Base-by-base conservation (phyloP, 2,329 filamentous ascomycete genomes). In the Fusarium sp. region DNA sequence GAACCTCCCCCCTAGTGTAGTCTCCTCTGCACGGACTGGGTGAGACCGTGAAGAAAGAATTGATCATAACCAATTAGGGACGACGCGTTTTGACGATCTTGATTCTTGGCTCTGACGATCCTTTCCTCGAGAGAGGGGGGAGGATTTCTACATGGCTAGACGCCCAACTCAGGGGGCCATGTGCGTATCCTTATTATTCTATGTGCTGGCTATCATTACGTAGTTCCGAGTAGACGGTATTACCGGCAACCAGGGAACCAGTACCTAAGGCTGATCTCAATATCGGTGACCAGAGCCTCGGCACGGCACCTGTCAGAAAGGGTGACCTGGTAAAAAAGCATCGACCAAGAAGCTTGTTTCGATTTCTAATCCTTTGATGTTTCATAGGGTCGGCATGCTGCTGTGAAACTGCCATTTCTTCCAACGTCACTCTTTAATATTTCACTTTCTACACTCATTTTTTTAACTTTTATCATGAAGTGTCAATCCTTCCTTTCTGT, bases 391-490 rank as follows among this genome's bases (percentile, higher is more conserved):
- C 20, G 24, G 13, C 35, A 43, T 60, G 22, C 20, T 18, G 22
- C 33, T n/a, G 10, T 24, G 54, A 37, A n/a, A 39, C 33, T 24
- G 18, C 18, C 56, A 4, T 8, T 31, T n/a, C n/a, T 20, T 57
- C 31, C 29, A 27, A 37, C 18, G 50, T 58, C 50, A 27, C 48
- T 29, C 60, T 29, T 59, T 31, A 14, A 24, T 20, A 14, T 35
- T 35, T 48, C 33, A 24, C 7, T 16, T 50, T 57, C 13, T n/a
- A 29, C 7, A 56, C 18, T 35, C 65, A 27, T 64, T 72, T 56
- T 72, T 56, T 35, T 14, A 9, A 50, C 45, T 35, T 57, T 37
- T 11, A 39, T 4, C 27, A 72, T 72, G 68, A 67, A 60, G 69
- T 72, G 58, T 37, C 59, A 48, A 20, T 45, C 18, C 6, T 43